These are phyloP conservation scores for Boletus rubropictus DNA, from an alignment of 768 basidiomycete genomes.

Conservation along the genomic window DNA sequence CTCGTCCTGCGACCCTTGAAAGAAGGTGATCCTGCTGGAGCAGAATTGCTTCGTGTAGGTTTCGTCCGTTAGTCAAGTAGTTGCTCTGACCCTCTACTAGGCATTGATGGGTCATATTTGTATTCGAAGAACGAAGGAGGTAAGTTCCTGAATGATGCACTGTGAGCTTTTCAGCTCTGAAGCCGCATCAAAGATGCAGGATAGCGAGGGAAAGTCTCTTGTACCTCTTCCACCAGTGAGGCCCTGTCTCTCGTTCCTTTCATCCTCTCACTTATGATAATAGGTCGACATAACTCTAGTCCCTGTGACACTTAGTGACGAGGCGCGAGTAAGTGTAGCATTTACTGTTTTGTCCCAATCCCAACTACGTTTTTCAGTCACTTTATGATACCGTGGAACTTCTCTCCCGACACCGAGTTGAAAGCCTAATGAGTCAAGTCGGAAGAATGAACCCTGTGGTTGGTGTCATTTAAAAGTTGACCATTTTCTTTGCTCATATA, in stretches of 20 bases:
- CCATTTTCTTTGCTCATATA: conserved; percentile 2
- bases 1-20: conserved; percentile 75
- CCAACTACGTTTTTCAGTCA: conserved; percentile 31
- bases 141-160: conserved; percentile 16
- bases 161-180: conserved; percentile 13
- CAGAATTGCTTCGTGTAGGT: conserved; percentile 62
- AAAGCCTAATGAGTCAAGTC: conserved; percentile 42
- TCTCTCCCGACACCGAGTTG: conserved; percentile 57
- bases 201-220: conserved; percentile 63
- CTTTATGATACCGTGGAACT: conserved; percentile 68
- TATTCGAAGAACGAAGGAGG: conserved; percentile 81
- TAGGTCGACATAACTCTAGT: conserved; percentile 76
- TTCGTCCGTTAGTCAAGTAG: neutral
- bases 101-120: conserved; percentile 74
- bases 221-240: conserved; percentile 69
- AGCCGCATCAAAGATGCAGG: conserved; percentile 62
- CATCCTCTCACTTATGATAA: conserved; percentile 3
- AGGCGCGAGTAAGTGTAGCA: conserved; percentile 52
- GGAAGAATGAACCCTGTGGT: conserved; percentile 41
- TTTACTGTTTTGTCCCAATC: neutral
- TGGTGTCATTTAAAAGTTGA: conserved; percentile 2
- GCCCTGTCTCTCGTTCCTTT: neutral
- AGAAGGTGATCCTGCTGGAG: conserved; percentile 59
- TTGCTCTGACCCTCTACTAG: conserved; percentile 32
- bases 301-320: conserved; percentile 57